Percentiles rank a stretch among this genome's conserved stretches.
These are phyloP conservation scores for Picochlorum sp. DNA, from an alignment of 139 green algal genomes.

Conservation along the genomic window DNA sequence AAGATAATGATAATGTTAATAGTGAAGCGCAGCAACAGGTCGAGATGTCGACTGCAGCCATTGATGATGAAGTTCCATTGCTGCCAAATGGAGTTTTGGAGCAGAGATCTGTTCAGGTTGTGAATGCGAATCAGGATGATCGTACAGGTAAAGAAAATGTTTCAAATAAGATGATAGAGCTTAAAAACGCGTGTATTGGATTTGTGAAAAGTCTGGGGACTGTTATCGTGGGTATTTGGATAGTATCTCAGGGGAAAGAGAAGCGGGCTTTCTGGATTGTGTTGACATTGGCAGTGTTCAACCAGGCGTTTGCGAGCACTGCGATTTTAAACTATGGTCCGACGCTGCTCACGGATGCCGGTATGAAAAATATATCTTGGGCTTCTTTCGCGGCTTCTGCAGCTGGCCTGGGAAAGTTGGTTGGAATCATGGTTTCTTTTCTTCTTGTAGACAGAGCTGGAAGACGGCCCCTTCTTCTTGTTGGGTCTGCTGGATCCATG, in stretches of 20 bases:
- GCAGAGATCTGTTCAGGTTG: too few relatives aligned
- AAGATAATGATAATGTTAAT: slow-evolving; percentile 1
- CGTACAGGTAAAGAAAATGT: too few relatives aligned
- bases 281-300: slow-evolving; percentile 59
- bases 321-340: slow-evolving; percentile 81
- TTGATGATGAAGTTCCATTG: too few relatives aligned
- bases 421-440: slow-evolving; percentile 32
- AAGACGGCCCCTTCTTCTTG: slow-evolving; percentile 60
- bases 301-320: slow-evolving; percentile 55
- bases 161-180: not conserved
- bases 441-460: slow-evolving; percentile 54
- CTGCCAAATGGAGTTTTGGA: too few relatives aligned
- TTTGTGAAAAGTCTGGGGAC: slow-evolving; percentile 29
- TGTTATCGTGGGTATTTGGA: slow-evolving; percentile 44
- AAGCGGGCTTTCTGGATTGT: slow-evolving; percentile 39
- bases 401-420: slow-evolving; percentile 53
- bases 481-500: slow-evolving; percentile 33
- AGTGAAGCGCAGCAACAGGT: not conserved
- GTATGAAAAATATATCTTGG: slow-evolving; percentile 15
- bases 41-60: not conserved
- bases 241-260: slow-evolving; percentile 27
- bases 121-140: too few relatives aligned
- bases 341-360: slow-evolving; percentile 26
- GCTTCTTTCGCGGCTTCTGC: slow-evolving; percentile 31
- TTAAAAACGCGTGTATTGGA: not conserved